Conservation (phyloP, 306 rosid genomes). For the Sesbania bispinosa region DNA sequence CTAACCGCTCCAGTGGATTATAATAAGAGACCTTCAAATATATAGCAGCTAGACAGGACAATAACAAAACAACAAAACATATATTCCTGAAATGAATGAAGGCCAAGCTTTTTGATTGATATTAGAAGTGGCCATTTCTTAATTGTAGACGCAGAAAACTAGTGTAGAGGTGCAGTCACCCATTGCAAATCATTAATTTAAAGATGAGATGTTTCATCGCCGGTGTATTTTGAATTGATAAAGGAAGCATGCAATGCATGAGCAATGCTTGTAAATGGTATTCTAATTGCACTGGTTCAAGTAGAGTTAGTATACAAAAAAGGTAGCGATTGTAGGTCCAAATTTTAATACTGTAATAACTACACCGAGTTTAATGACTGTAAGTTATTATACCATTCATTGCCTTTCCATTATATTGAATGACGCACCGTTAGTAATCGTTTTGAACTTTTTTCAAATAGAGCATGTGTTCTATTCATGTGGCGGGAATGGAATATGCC, state of each 20-base stretch:
- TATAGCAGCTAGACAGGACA: not conserved
- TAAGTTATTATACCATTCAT: not conserved
- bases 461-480: no score
- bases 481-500: no score
- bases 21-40: constrained; percentile 39
- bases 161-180: not conserved
- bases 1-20: constrained; percentile 67
- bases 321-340: not conserved
- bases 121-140: not conserved
- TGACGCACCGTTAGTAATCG: not conserved
- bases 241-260: no score
- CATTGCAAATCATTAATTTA: not conserved
- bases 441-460: no score
- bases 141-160: not conserved
- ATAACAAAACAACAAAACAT: not conserved
- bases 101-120: constrained; percentile 4
- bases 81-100: not conserved
- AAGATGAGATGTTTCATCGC: not conserved
- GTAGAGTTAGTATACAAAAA: not conserved
- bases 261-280: no score
- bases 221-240: not conserved
- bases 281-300: not conserved
- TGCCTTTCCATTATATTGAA: not conserved
- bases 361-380: not conserved
- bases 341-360: not conserved